phyloP scores from a whole-genome alignment of 371 early-diverging fungal genomes.

The Zancudomyces culisetae region DNA sequence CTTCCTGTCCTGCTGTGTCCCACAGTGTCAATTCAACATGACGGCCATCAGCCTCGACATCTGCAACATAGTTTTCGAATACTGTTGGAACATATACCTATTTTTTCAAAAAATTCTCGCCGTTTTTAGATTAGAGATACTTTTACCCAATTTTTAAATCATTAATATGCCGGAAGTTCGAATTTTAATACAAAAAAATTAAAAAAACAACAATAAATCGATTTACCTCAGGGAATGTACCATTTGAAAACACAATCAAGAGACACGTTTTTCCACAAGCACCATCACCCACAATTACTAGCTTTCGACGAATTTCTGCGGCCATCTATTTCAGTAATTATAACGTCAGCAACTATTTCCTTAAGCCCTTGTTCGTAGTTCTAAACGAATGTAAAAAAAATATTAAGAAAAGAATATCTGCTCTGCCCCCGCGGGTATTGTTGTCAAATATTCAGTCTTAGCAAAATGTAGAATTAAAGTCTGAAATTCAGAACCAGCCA shows the following conservation, averaged over 20 bases:
- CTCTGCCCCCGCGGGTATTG: too few species aligned
- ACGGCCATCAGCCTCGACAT: constrained; percentile 37
- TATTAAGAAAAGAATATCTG: too few species aligned
- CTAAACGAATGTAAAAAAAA: too few species aligned
- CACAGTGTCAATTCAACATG: constrained; percentile 41
- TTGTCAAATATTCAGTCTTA: too few species aligned
- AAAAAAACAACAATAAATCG: too few species aligned
- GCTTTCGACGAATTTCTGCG: too few species aligned
- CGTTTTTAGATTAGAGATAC: background rate
- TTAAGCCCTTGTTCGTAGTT: too few species aligned
- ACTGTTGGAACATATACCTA: constrained; percentile 29
- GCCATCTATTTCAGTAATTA: too few species aligned
- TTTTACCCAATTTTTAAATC: background rate
- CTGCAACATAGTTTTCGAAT: constrained; percentile 47
- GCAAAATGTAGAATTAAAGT: too few species aligned
- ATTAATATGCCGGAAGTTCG: constrained; percentile 11
- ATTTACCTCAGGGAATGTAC: constrained; percentile 61
- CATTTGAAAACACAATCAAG: constrained; percentile 83
- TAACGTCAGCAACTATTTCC: too few species aligned
- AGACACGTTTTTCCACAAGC: constrained; percentile 96
- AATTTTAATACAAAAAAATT: too few species aligned
- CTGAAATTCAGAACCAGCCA: too few species aligned
- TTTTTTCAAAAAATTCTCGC: background rate
- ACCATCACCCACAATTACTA: constrained; percentile 95
- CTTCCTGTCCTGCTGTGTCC: constrained; percentile 82